These are phyloP conservation scores for Vararia minispora DNA, from an alignment of 768 basidiomycete species.

Conservation along the genomic window DNA sequence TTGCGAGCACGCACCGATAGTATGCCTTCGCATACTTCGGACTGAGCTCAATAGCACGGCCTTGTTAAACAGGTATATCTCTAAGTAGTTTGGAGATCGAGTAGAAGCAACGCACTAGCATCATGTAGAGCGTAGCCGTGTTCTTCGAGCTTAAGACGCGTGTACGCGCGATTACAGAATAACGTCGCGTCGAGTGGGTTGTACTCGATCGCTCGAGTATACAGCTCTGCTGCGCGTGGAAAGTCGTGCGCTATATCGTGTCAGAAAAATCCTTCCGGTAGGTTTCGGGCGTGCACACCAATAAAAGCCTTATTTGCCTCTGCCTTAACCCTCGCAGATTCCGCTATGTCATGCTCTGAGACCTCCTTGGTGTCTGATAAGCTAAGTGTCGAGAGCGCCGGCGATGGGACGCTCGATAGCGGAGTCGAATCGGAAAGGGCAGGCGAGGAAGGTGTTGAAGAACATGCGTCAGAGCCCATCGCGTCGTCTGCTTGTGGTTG, in stretches of 20 bases:
- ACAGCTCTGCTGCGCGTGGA: slow-evolving; percentile 61
- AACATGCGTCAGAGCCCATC: too few species aligned
- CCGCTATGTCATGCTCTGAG: slow-evolving; percentile 57
- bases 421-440: slow-evolving; percentile 40
- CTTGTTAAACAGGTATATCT: slow-evolving; percentile 24
- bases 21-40: slow-evolving; percentile 86
- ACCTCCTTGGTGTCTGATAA: slow-evolving; percentile 34
- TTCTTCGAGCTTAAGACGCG: slow-evolving; percentile 88
- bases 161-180: slow-evolving; percentile 92
- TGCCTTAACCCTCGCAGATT: slow-evolving; percentile 64
- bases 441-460: slow-evolving; percentile 25
- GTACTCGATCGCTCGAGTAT: slow-evolving; percentile 74
- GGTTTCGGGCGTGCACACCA: slow-evolving; percentile 29
- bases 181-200: slow-evolving; percentile 84
- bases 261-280: slow-evolving; percentile 1
- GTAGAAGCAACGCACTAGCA: slow-evolving; percentile 47
- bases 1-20: slow-evolving; percentile 45
- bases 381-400: slow-evolving; percentile 39
- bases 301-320: slow-evolving; percentile 85
- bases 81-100: background rate
- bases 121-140: slow-evolving; percentile 87
- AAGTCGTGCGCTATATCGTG: slow-evolving; percentile 57
- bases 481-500: too few species aligned
- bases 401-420: slow-evolving; percentile 46
- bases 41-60: slow-evolving; percentile 79